Conservation (phyloP, 139 green algal genomes). For the Diplosphaera chodatii region DNA sequence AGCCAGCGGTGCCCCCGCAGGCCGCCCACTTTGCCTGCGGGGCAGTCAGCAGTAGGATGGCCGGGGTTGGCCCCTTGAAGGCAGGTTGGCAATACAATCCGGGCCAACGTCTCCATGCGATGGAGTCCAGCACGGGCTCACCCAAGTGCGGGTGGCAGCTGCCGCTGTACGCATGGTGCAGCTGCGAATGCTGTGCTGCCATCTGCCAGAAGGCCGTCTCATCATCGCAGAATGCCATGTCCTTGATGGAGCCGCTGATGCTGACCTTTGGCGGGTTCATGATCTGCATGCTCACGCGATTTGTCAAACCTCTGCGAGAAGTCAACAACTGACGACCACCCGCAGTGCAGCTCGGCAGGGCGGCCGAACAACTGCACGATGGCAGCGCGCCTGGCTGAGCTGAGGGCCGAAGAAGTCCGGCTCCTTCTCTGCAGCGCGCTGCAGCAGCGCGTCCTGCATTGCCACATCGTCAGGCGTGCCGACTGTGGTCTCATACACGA, state of each 20-base stretch:
- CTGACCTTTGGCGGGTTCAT: constrained; percentile 4
- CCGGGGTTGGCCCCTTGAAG: no score
- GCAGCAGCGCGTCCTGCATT: constrained; percentile 47
- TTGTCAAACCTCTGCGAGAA: no score
- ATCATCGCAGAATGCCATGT: constrained; percentile 50
- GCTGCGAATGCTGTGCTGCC: constrained; percentile 26
- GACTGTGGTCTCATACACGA: constrained; percentile 38
- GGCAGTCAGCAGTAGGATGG: no score
- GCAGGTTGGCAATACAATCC: no score
- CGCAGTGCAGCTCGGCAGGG: no score
- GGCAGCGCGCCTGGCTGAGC: constrained; percentile 1
- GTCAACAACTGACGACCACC: no score
- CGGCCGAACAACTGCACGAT: no score
- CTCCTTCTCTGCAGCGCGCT: constrained; percentile 35
- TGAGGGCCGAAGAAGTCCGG: constrained; percentile 21
- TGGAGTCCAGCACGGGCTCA: no score
- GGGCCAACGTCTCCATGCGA: no score
- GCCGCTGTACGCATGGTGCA: constrained; percentile 24
- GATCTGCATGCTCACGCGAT: no score
- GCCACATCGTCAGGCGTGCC: constrained; percentile 32
- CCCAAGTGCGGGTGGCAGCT: constrained; percentile 26
- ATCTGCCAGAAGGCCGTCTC: constrained; percentile 50
- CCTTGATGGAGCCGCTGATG: constrained; percentile 14
- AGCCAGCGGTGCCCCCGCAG: constrained; percentile 44
- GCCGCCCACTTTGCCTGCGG: constrained; percentile 23